phyloP scores from a whole-genome alignment of 306 rosid genomes.

The Sophora flavescens region DNA sequence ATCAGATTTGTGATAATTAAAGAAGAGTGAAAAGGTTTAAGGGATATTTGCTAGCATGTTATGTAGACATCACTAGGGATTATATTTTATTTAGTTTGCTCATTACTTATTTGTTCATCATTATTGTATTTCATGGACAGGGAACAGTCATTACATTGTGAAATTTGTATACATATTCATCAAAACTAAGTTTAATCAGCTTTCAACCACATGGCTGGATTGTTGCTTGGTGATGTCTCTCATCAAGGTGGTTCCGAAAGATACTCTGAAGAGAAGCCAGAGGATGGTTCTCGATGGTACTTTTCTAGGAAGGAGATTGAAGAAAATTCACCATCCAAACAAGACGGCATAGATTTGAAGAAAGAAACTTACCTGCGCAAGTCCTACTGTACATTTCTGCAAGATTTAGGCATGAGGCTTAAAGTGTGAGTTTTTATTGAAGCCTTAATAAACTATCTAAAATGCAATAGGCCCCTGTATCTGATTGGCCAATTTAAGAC shows the following conservation, averaged over 20 bases:
- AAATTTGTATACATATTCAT: slow-evolving; percentile 31
- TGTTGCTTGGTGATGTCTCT: slow-evolving; percentile 55
- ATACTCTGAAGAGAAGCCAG: slow-evolving; percentile 53
- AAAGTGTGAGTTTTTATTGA: slow-evolving; percentile 82
- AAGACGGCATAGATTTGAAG: slow-evolving; percentile 88
- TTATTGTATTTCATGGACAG: slow-evolving; percentile 46
- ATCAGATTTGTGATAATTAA: neutral
- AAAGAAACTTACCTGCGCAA: slow-evolving; percentile 94
- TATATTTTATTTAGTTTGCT: slow-evolving; percentile 2
- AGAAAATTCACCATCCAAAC: slow-evolving; percentile 89
- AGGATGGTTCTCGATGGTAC: slow-evolving; percentile 78
- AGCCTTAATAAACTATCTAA: slow-evolving; percentile 31
- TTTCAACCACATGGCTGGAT: slow-evolving; percentile 53
- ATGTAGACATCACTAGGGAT: neutral
- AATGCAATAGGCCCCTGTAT: slow-evolving; percentile 9
- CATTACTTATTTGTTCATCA: slow-evolving; percentile 38
- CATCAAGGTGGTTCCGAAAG: slow-evolving; percentile 53
- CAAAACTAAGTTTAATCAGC: slow-evolving; percentile 41
- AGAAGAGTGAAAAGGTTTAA: neutral
- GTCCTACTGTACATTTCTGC: slow-evolving; percentile 92
- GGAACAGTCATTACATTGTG: slow-evolving; percentile 38
- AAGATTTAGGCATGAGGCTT: slow-evolving; percentile 95
- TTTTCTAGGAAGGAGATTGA: slow-evolving; percentile 89
- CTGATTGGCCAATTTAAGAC: slow-evolving; percentile 13
- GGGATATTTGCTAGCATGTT: neutral